Evolutionary conservation across 768 basidiomycete species (phyloP), one percentile per base, ranked within the genome.

Genomic region (Lepiota venenata): DNA sequence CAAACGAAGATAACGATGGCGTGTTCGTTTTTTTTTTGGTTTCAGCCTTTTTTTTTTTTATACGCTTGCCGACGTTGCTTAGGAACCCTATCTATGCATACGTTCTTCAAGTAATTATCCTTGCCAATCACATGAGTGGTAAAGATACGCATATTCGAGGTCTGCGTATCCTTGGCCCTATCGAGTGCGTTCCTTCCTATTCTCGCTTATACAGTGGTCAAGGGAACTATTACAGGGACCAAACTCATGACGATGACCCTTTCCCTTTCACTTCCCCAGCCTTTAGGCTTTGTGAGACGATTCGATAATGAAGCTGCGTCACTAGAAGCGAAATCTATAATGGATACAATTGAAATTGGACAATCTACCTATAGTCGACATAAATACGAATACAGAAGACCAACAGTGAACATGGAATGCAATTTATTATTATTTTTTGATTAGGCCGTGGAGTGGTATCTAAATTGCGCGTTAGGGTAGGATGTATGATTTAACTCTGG

Each of bases 111-210:
- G 78, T 98, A 40, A 87, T 95, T 55, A 81, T 99, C 46, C 77
- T 93, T 12, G 85, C 88, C 18, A 99, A 98, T 65, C 94, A 98
- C 65, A 88, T 97, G 87, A 98, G 95, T 62, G 97, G 97, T 5
- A 98, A 98, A 66, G 97, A 99, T 70, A 98, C 97, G 8, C 97
- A 99, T 71, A 91, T 99, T 15, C 84, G 97, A 11, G 95, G 96
- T 3, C 70, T 98, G 38, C 84, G 79, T 35, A 79, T 98, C n/a
- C 82, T 93, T 50, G 96, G 93, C 0, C 90, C 93, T 2, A 69
- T 84, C 6, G 88, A 88, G 95, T 95, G 68, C 64, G 45, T 47
- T 29, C 20, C 39, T n/a, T 50, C 47, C 14, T 42, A 21, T 1
- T 48, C 1, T 41, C n/a, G 15, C 21, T 43, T 37, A 40, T 37